Conservation (phyloP, 805 yeast species). For the Cyberlindnera amylophila region DNA sequence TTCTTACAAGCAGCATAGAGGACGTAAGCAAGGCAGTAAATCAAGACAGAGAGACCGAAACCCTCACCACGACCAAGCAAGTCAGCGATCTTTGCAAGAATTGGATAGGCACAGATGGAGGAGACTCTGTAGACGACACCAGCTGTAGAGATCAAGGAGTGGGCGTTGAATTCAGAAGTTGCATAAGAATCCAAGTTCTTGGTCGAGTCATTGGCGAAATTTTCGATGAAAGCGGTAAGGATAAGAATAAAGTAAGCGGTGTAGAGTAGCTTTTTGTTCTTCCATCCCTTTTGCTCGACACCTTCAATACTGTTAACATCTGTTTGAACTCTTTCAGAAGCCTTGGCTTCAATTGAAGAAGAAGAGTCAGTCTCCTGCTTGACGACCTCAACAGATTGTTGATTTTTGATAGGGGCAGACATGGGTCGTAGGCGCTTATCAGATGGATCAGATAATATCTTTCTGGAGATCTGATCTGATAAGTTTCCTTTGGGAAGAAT, state of each 20-base stretch:
- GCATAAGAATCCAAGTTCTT: conserved; percentile 28
- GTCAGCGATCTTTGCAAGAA: conserved; percentile 37
- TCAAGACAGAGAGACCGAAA: conserved; percentile 30
- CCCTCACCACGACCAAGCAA: conserved; percentile 37
- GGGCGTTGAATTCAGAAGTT: conserved; percentile 34
- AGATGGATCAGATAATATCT: no score
- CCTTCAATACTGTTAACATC: neutral
- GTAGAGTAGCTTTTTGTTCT: conserved; percentile 19
- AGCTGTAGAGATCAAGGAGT: conserved; percentile 35
- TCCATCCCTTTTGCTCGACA: conserved; percentile 14
- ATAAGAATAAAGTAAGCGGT: conserved; percentile 26
- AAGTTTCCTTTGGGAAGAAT: no score
- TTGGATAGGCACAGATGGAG: conserved; percentile 35
- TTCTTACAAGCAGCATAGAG: conserved; percentile 33
- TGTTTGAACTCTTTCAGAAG: no score
- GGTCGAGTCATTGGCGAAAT: conserved; percentile 28
- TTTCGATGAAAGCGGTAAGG: conserved; percentile 29
- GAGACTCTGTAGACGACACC: conserved; percentile 36
- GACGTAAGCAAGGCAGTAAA: conserved; percentile 32
- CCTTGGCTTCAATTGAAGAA: neutral
- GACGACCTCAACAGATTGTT: neutral
- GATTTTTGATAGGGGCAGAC: neutral
- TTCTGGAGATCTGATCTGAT: no score
- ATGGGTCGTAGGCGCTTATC: neutral
- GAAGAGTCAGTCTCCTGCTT: neutral